Conservation (phyloP, 1,284 basidiomycete species). For the Volvariella surrecta region DNA sequence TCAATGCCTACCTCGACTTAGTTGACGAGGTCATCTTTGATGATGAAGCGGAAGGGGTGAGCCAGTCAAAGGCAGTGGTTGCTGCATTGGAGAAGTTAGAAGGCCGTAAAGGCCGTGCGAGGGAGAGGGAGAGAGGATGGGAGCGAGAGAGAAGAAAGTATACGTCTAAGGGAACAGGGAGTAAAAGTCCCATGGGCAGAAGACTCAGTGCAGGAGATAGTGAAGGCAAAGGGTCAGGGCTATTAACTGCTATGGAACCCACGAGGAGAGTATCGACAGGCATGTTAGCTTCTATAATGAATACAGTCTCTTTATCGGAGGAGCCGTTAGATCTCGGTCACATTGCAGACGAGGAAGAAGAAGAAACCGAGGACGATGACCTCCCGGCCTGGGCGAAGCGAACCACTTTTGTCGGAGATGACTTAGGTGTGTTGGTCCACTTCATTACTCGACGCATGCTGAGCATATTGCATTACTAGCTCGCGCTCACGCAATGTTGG, state of each 20-base stretch:
- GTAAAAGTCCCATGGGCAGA: constrained; percentile 30
- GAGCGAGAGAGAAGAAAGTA: constrained; percentile 39
- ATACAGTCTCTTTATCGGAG: constrained; percentile 39
- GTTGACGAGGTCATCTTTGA: constrained; percentile 66
- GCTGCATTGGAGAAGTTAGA: constrained; percentile 23
- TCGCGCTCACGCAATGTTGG: constrained; percentile 52
- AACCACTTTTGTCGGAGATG: constrained; percentile 41
- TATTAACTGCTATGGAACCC: constrained; percentile 12
- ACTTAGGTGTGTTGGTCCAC: constrained; percentile 38
- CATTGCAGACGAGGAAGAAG: constrained; percentile 41
- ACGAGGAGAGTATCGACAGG: constrained; percentile 48
- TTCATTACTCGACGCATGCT: constrained; percentile 5
- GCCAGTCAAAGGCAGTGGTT: constrained; percentile 25
- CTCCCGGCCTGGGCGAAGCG: constrained; percentile 71
- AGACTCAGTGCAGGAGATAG: constrained; percentile 44
- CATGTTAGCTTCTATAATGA: constrained; percentile 38
- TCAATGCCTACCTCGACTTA: constrained; percentile 56
- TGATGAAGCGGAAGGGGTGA: constrained; percentile 27
- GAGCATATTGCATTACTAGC: constrained; percentile 24
- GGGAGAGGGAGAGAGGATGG: constrained; percentile 44
- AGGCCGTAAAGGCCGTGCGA: constrained; percentile 8
- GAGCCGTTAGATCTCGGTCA: constrained; percentile 49
- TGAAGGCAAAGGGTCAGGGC: constrained; percentile 15
- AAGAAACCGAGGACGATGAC: constrained; percentile 51
- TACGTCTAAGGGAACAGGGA: constrained; percentile 25